phyloP scores from a whole-genome alignment of 768 basidiomycete species.

The Gloeopeniophorella convolvens region DNA sequence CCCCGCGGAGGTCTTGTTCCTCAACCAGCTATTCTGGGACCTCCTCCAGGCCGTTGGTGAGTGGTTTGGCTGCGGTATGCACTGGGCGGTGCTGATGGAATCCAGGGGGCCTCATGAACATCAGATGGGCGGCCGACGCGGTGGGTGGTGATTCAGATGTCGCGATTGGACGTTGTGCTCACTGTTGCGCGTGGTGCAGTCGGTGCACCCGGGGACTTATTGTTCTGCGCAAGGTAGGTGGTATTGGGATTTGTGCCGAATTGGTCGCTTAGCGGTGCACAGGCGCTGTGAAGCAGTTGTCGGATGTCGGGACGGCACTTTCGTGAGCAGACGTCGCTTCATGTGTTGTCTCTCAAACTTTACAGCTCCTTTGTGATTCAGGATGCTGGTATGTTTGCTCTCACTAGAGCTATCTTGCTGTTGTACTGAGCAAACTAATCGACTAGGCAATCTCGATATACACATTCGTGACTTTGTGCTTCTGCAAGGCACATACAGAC shows the following conservation, averaged over 20 bases:
- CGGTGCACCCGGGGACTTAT: not conserved
- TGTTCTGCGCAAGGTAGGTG: slow-evolving; percentile 13
- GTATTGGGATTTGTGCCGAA: not conserved
- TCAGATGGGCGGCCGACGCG: slow-evolving; percentile 29
- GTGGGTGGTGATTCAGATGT: slow-evolving; percentile 24
- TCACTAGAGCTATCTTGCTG: no score
- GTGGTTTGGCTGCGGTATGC: not conserved
- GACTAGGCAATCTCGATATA: slow-evolving; percentile 33
- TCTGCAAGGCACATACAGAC: no score
- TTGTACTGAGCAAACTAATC: not conserved
- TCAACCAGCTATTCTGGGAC: slow-evolving; percentile 25
- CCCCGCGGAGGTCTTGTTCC: slow-evolving; percentile 25
- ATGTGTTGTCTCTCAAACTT: not conserved
- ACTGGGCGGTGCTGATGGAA: no score
- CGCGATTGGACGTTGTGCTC: not conserved
- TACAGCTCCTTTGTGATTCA: not conserved
- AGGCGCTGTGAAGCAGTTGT: slow-evolving; percentile 11
- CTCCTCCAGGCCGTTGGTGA: slow-evolving; percentile 24
- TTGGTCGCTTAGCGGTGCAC: not conserved
- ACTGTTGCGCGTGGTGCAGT: not conserved
- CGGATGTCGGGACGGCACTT: slow-evolving; percentile 4
- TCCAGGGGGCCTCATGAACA: slow-evolving; percentile 34
- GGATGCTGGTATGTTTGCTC: slow-evolving; percentile 2
- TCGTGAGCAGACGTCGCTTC: slow-evolving; percentile 4
- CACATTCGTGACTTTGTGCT: slow-evolving; percentile 34